Percentiles rank a stretch among this genome's conserved stretches.
Evolutionary conservation across 108 stramenopile genomes (phyloP).

Genomic region (Cyclotella cryptica): DNA sequence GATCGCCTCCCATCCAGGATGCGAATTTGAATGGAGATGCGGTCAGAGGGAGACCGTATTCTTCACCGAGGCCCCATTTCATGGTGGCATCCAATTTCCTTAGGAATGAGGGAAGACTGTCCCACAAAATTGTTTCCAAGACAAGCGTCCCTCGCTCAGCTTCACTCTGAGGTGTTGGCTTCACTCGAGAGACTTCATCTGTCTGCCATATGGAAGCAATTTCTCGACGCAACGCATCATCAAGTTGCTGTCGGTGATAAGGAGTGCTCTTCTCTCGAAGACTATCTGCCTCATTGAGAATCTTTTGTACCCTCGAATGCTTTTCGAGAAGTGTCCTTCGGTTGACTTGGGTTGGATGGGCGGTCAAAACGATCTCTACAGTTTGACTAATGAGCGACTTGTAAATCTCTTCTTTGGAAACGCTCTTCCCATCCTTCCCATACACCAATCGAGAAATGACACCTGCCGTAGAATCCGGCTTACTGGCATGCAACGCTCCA

Average conservation of each 20-base stretch:
- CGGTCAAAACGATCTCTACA: constrained; percentile 95
- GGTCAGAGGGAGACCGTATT: constrained; percentile 76
- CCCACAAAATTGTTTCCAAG: constrained; percentile 96
- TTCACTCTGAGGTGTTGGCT: constrained; percentile 94
- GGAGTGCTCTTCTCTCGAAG: constrained; percentile 49
- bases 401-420: constrained; percentile 65
- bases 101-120: constrained; percentile 87
- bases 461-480: constrained; percentile 64
- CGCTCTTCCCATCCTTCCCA: constrained; percentile 49
- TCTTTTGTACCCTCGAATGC: constrained; percentile 70
- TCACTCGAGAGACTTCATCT: constrained; percentile 90
- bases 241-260: constrained; percentile 60
- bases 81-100: constrained; percentile 90
- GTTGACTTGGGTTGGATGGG: constrained; percentile 98
- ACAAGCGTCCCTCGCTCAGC: constrained; percentile 94
- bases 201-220: constrained; percentile 85
- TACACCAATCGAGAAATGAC: constrained; percentile 64
- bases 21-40: constrained; percentile 89
- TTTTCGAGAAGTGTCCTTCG: constrained; percentile 91
- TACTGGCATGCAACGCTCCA: constrained; percentile 45
- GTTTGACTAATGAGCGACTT: constrained; percentile 81
- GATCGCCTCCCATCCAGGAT: constrained; percentile 99
- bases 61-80: constrained; percentile 61
- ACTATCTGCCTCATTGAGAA: constrained; percentile 76
- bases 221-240: constrained; percentile 76